Base-by-base conservation (phyloP, 352 stramenopile species). In the Phytophthora ramorum region DNA sequence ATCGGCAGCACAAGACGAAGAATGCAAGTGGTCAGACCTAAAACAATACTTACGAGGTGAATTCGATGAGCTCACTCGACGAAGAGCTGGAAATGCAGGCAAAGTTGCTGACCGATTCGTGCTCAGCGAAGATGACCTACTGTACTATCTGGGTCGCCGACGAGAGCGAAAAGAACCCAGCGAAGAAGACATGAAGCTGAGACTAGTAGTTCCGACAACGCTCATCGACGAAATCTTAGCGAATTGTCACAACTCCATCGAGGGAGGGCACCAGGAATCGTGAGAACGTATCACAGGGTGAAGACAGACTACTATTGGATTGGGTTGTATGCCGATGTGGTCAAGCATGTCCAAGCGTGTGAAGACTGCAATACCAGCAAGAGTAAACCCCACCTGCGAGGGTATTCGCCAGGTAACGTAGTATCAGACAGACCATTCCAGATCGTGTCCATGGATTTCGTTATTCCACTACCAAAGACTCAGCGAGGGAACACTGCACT, bases 231-330 rank as follows among this genome's bases (percentile, higher is more conserved):
- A 65, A 26, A 26, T 52, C 0, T 4, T 65, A 5, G 45, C 35
- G 6, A 65, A 19, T n/a, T 58, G 37, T 14, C 47, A 58, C 4
- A 28, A 65, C 13, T 52, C 48, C 1, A 8, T 66, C 6, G 38
- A 66, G 53, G 38, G 40, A 10, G 40, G 48, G 43, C 35, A 41
- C 35, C 35, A 41, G 35, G 35, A 4, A 41, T 41, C 10, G 10
- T 13, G 4, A 10, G 58, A 24, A 54, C 26, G 3, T 59, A 22
- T 20, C 48, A 59, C 2, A 9, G 58, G 16, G 58, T 58, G 8
- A 58, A 41, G 34, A 7, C 7, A 1, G 58, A 59, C 4, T 66
- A 40, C 19, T 58, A 65, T 19, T 65, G 58, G 47, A 20, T 38
- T 2, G 47, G 47, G 2, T 12, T 65, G 2, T 66, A 66, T 13